These are phyloP conservation scores for Leucoagaricus sp. DNA, from an alignment of 1,284 basidiomycete genomes.

Conservation along the genomic window DNA sequence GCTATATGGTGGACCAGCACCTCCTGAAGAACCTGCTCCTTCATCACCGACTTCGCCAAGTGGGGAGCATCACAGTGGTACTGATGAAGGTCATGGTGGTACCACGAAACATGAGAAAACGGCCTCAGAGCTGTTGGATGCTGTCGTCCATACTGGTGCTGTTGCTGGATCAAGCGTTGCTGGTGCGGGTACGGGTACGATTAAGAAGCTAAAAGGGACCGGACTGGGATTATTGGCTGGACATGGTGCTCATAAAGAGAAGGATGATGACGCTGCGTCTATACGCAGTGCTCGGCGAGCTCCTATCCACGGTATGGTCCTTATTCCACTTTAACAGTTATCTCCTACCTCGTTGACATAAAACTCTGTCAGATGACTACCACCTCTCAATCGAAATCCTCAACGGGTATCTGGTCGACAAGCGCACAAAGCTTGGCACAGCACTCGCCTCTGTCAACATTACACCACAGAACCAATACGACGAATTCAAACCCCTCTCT, in stretches of 20 bases:
- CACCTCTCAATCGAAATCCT: constrained; percentile 70
- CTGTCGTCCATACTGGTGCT: constrained; percentile 29
- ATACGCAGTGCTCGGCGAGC: constrained; percentile 36
- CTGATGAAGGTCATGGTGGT: constrained; percentile 3
- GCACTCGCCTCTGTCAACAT: constrained; percentile 74
- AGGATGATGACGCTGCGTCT: constrained; percentile 66
- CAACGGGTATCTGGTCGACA: constrained; percentile 77
- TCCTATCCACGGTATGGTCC: constrained; percentile 30
- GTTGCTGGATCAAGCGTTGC: constrained; percentile 10
- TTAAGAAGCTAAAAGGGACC: constrained; percentile 49
- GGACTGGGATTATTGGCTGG: constrained; percentile 44
- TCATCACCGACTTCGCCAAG: constrained; percentile 29
- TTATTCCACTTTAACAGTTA: neutral
- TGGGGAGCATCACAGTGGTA: constrained; percentile 19
- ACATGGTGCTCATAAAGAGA: constrained; percentile 35
- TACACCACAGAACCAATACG: constrained; percentile 65
- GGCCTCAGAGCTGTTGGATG: constrained; percentile 32
- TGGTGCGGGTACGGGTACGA: constrained; percentile 39
- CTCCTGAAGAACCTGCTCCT: constrained; percentile 31
- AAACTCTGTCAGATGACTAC: constrained; percentile 47
- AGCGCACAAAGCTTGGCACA: constrained; percentile 80
- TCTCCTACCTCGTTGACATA: neutral
- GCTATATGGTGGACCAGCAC: constrained; percentile 79
- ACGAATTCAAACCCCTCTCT: constrained; percentile 64
- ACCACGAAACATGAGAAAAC: constrained; percentile 18